A percentile compares a stretch with the other conserved stretches of the same genome.
Conservation (phyloP, 345 rosid genomes). For the Triadica sebifera region DNA sequence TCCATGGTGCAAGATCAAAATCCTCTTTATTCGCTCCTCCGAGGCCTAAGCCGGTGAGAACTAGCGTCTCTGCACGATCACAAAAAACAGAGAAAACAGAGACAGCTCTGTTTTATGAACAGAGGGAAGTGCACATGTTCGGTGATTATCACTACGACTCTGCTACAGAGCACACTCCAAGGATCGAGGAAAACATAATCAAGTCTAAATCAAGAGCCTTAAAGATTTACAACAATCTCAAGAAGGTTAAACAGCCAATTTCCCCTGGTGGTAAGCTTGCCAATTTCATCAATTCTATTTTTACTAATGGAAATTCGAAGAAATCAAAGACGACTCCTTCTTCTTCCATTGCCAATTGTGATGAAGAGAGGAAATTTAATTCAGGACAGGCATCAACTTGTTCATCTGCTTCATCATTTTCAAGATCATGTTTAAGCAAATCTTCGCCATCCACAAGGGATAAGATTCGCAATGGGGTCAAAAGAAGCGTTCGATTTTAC, state of each 20-base stretch:
- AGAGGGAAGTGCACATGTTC: constrained; percentile 33
- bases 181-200: constrained; percentile 36
- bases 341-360: constrained; percentile 23
- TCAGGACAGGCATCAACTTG: constrained; percentile 55
- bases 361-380: constrained; percentile 35
- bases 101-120: constrained; percentile 46
- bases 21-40: constrained; percentile 31
- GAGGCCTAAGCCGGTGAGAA: constrained; percentile 47
- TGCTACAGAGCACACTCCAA: constrained; percentile 28
- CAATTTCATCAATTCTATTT: constrained; percentile 69
- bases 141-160: constrained; percentile 12
- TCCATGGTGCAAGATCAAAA: constrained; percentile 38
- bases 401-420: constrained; percentile 81
- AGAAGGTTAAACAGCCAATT: constrained; percentile 78
- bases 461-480: constrained; percentile 54
- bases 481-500: constrained; percentile 62
- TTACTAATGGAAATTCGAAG: constrained; percentile 43
- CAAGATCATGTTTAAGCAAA: constrained; percentile 78
- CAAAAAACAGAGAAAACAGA: constrained; percentile 39
- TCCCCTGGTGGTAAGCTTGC: constrained; percentile 74
- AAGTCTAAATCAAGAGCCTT: constrained; percentile 56
- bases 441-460: constrained; percentile 55
- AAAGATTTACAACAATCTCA: constrained; percentile 55
- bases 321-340: constrained; percentile 40
- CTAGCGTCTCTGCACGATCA: constrained; percentile 29